These are phyloP conservation scores for Colletotrichum sp. DNA, from an alignment of 2,329 filamentous ascomycete species.

Conservation along the genomic window DNA sequence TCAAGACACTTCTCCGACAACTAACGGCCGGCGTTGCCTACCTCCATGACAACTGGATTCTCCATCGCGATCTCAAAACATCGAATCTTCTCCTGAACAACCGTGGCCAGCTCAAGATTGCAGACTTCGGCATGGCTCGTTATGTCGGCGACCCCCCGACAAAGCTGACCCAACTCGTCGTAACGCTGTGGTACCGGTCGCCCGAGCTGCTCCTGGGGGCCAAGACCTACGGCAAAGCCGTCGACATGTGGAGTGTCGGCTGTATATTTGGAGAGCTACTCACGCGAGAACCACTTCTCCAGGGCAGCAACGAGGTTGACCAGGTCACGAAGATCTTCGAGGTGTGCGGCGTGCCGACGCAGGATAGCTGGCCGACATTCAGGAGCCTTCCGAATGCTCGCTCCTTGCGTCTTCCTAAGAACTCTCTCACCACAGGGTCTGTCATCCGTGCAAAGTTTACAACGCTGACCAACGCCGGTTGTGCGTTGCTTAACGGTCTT, in stretches of 20 bases:
- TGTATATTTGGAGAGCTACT: constrained; percentile 96
- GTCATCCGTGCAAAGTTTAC: constrained; percentile 81
- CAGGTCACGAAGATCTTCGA: constrained; percentile 88
- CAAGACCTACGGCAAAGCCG: constrained; percentile 72
- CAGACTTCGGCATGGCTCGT: constrained; percentile 97
- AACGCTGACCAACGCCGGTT: constrained; percentile 77
- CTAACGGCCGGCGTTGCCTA: constrained; percentile 81
- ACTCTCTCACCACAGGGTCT: constrained; percentile 45
- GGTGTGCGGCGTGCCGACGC: constrained; percentile 84
- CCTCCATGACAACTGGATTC: constrained; percentile 87
- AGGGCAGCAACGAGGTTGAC: constrained; percentile 92
- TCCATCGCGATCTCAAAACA: constrained; percentile 93
- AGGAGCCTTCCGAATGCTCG: constrained; percentile 86
- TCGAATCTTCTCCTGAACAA: constrained; percentile 96
- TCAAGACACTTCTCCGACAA: constrained; percentile 88
- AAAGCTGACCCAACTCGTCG: constrained; percentile 88
- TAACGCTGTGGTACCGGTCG: constrained; percentile 95
- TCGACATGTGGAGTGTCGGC: constrained; percentile 96
- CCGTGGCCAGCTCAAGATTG: constrained; percentile 91
- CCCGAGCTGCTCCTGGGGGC: constrained; percentile 89
- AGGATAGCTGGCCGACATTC: constrained; percentile 86
- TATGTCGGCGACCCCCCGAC: constrained; percentile 81
- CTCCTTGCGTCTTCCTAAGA: constrained; percentile 71
- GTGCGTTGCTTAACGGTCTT: constrained; percentile 70
- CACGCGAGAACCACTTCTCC: constrained; percentile 80